Conservation (phyloP, 1,284 basidiomycete species). For the Ceratobasidium sp. region DNA sequence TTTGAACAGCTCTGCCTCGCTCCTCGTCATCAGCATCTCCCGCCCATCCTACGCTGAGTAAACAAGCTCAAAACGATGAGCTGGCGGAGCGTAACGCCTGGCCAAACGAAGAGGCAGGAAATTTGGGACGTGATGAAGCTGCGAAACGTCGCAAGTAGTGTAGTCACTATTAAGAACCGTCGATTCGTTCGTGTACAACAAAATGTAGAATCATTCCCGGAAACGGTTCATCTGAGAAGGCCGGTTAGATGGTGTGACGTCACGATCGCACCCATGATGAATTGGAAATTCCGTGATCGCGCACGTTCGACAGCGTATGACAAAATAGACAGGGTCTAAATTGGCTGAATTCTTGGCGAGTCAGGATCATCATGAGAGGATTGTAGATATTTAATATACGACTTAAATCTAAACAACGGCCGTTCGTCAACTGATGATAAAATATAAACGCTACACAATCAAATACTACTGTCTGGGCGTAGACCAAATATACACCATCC, state of each 20-base stretch:
- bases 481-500: no score
- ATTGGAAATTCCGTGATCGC: background rate
- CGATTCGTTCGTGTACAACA: constrained; percentile 5
- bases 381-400: no score
- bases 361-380: no score
- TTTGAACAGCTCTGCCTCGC: constrained; percentile 7
- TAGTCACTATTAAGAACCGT: background rate
- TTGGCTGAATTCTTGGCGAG: background rate
- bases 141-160: constrained; percentile 28
- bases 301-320: background rate
- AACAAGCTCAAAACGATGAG: constrained; percentile 32
- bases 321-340: background rate
- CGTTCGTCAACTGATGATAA: no score
- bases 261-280: background rate
- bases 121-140: constrained; percentile 42
- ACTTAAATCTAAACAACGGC: no score
- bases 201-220: background rate
- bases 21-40: constrained; percentile 34
- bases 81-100: constrained; percentile 38
- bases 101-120: constrained; percentile 45
- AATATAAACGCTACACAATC: no score
- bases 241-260: background rate
- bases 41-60: constrained; percentile 25
- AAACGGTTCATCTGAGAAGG: background rate
- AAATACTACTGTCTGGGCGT: no score